These are phyloP conservation scores for Monosporascus sp. DNA, from an alignment of 2,329 filamentous ascomycete species.

Conservation along the genomic window DNA sequence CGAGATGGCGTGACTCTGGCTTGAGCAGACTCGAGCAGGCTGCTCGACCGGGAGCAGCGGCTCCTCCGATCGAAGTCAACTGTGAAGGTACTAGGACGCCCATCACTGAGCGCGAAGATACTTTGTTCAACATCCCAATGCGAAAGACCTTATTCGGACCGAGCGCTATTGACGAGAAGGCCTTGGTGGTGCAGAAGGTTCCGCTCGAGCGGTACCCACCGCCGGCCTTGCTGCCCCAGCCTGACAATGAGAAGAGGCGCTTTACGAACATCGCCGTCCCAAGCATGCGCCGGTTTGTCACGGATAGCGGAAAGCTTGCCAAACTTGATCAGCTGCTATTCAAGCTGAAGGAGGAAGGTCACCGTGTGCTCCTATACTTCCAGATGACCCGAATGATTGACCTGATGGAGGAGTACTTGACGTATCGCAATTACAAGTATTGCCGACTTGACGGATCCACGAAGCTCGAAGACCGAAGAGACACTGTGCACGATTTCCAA, in stretches of 20 bases:
- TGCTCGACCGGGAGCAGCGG: slow-evolving; percentile 70
- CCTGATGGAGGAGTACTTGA: slow-evolving; percentile 97
- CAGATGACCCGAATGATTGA: slow-evolving; percentile 99
- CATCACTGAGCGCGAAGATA: slow-evolving; percentile 61
- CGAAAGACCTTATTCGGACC: slow-evolving; percentile 72
- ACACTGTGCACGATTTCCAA: slow-evolving; percentile 96
- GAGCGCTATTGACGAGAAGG: slow-evolving; percentile 60
- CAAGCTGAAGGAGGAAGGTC: slow-evolving; percentile 84
- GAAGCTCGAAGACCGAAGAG: slow-evolving; percentile 92
- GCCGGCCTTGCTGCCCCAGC: slow-evolving; percentile 65
- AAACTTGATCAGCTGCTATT: slow-evolving; percentile 83
- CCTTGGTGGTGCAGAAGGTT: slow-evolving; percentile 68
- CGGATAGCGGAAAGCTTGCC: slow-evolving; percentile 92
- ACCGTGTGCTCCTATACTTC: slow-evolving; percentile 96
- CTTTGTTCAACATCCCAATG: slow-evolving; percentile 73
- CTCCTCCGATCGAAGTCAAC: slow-evolving; percentile 78
- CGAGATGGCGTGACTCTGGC: slow-evolving; percentile 63
- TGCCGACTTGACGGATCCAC: slow-evolving; percentile 94
- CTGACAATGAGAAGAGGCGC: slow-evolving; percentile 73
- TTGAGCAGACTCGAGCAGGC: slow-evolving; percentile 77
- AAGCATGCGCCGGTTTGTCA: slow-evolving; percentile 96
- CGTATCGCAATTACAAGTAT: slow-evolving; percentile 98
- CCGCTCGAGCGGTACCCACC: slow-evolving; percentile 61
- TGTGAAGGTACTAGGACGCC: slow-evolving; percentile 64
- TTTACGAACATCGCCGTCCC: slow-evolving; percentile 91